Conservation (phyloP, 2,329 filamentous ascomycete species). For the Talaromyces sp. region DNA sequence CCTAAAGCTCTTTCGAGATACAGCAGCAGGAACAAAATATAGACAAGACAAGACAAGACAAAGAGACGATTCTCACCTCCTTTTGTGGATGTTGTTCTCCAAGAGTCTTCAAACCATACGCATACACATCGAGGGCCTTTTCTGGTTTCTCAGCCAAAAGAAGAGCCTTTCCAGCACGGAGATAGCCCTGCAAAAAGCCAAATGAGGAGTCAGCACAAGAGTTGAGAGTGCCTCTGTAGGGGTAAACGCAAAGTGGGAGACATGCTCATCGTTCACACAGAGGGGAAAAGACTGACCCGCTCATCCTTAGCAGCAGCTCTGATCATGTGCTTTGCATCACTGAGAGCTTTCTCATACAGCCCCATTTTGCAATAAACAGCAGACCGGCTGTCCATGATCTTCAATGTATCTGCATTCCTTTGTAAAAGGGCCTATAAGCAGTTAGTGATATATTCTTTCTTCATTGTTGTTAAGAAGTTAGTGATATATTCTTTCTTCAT, state of each 20-base stretch:
- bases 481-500: neutral
- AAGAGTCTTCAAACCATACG: constrained; percentile 57
- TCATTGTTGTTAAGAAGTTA: neutral
- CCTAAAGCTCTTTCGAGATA: neutral
- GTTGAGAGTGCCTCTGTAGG: neutral
- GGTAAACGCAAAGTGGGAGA: neutral
- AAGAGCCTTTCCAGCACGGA: constrained; percentile 54
- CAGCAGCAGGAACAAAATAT: neutral
- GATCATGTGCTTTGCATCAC: constrained; percentile 60
- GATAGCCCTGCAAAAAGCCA: constrained; percentile 47
- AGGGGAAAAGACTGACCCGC: constrained; percentile 35
- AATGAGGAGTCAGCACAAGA: neutral
- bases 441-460: neutral
- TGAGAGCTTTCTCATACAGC: constrained; percentile 52
- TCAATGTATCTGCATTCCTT: constrained; percentile 33
- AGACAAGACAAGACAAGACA: neutral
- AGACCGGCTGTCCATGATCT: constrained; percentile 56
- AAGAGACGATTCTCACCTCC: constrained; percentile 23
- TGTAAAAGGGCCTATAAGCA: constrained; percentile 38
- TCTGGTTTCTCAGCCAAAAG: constrained; percentile 49
- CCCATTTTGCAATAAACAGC: constrained; percentile 56
- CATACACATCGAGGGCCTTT: constrained; percentile 58
- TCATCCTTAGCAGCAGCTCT: constrained; percentile 51
- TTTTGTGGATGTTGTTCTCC: constrained; percentile 39
- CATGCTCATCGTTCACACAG: neutral